Base-by-base conservation (phyloP, 164 flowering plant genomes). In the Chloranthus sessilifolius region DNA sequence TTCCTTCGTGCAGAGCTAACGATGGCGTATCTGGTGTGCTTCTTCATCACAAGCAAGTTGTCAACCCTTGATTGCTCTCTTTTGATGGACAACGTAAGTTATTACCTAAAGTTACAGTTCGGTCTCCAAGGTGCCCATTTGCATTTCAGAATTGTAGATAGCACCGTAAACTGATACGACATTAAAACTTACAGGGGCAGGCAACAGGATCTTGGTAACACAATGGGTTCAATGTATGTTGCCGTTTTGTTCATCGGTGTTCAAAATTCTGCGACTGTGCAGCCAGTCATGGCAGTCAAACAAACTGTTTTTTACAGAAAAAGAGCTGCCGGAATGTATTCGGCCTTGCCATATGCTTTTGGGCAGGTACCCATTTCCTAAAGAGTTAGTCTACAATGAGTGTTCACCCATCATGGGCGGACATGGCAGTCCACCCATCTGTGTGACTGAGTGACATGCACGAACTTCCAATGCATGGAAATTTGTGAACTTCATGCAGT, bases 1-100 rank as follows among this genome's bases (percentile, higher is more conserved):
- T 50, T 68, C 55, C 10, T 67, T 50, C 58, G 17, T 50, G 60
- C 55, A 91, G 98, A 56, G 85, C 72, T 19, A 82, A 83, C 46
- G 92, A 85, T 74, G 95, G 96, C 52, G 98, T 91, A 45, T 76
- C 88, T 16, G 92, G 98, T 22, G 92, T 91, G 12, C 96, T 91
- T 68, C 83, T 91, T 50, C 92, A 91, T 88, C 98, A 91, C 88
- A 83, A 82, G 98, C 81, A 85, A 85, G 98, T 82, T 39, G 67
- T 55, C 66, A 67, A 75, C 64, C 80, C 77, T 68, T 80, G 55
- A 25, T 70, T 59, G 45, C 68, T 74, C 67, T 75, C 43, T 54
- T 64, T 34, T 74, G 63, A 67, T 29, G 71, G 79, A n/a, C n/a
- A n/a, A n/a, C n/a, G n/a, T n/a, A n/a, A n/a, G n/a, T n/a, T n/a